phyloP scores from a whole-genome alignment of 371 early-diverging fungal genomes.

The Apophysomyces sp. region DNA sequence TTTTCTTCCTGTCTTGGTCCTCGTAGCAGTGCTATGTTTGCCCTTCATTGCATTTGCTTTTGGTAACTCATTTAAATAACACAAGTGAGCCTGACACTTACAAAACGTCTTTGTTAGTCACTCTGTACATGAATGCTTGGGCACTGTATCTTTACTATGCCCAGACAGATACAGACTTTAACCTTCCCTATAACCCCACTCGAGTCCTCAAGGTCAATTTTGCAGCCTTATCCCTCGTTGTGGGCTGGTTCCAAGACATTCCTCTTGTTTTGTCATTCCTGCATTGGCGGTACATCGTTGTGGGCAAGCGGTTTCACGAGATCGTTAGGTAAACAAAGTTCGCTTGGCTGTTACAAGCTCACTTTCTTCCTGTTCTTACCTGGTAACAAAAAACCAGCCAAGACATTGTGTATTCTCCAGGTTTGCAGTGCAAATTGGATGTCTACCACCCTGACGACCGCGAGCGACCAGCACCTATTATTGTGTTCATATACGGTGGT shows the following conservation, averaged over 20 bases:
- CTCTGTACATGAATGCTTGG: slow-evolving; percentile 56
- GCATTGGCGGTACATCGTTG: slow-evolving; percentile 41
- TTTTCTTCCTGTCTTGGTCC: slow-evolving; percentile 33
- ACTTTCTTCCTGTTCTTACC: neutral
- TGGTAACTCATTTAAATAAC: slow-evolving; percentile 16
- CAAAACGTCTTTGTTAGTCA: slow-evolving; percentile 18
- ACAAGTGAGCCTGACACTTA: neutral
- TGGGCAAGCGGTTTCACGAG: slow-evolving; percentile 30
- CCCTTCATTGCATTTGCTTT: slow-evolving; percentile 33
- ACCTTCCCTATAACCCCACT: slow-evolving; percentile 43
- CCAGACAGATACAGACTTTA: slow-evolving; percentile 34
- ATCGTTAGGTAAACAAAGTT: slow-evolving; percentile 39
- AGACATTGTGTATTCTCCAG: slow-evolving; percentile 32
- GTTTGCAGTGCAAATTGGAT: slow-evolving; percentile 26
- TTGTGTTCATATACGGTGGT: slow-evolving; percentile 78
- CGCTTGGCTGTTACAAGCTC: no score
- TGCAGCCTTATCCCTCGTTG: slow-evolving; percentile 15
- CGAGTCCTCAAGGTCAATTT: slow-evolving; percentile 44
- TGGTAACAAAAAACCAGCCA: slow-evolving; percentile 16
- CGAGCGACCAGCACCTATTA: slow-evolving; percentile 44
- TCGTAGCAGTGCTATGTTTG: slow-evolving; percentile 31
- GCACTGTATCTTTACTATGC: slow-evolving; percentile 37
- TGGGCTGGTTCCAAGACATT: slow-evolving; percentile 29
- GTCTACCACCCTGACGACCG: slow-evolving; percentile 30
- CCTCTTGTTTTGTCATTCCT: slow-evolving; percentile 39